Evolutionary conservation across 345 rosid genomes (phyloP).

Genomic region (Microcos paniculata): DNA sequence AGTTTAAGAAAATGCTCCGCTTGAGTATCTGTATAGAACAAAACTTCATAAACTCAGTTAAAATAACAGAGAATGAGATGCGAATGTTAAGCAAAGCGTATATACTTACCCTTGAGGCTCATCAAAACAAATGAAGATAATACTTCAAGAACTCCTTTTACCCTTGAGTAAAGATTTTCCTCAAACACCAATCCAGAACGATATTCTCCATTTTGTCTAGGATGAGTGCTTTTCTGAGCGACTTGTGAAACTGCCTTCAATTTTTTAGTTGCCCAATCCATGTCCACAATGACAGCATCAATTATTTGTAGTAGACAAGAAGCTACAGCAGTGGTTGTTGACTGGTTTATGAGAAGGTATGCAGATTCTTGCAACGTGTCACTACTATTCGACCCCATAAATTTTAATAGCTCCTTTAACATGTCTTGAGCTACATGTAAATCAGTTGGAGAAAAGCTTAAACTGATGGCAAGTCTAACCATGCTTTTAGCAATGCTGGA

Average conservation of each 20-base stretch:
- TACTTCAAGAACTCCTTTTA: conserved; percentile 57
- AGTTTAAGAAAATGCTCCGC: conserved; percentile 66
- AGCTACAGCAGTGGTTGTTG: conserved; percentile 44
- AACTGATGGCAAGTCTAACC: conserved; percentile 46
- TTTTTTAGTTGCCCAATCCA: conserved; percentile 72
- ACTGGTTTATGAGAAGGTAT: conserved; percentile 50
- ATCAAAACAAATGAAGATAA: conserved; percentile 68
- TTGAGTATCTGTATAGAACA: conserved; percentile 52
- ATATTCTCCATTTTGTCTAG: conserved; percentile 34
- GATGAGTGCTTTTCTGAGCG: conserved; percentile 35
- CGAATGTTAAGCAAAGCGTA: conserved; percentile 4
- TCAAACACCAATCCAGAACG: conserved; percentile 41
- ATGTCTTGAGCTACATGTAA: conserved; percentile 45
- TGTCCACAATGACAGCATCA: conserved; percentile 49
- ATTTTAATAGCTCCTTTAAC: conserved; percentile 47
- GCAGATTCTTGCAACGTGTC: conserved; percentile 37
- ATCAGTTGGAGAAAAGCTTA: conserved; percentile 60
- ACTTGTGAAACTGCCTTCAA: conserved; percentile 43
- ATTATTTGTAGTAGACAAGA: conserved; percentile 53
- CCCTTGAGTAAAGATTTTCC: conserved; percentile 54
- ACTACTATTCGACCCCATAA: conserved; percentile 34
- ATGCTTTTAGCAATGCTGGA: conserved; percentile 51
- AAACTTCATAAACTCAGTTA: conserved; percentile 18
- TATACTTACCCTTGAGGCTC: conserved; percentile 63
- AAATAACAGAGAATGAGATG: conserved; percentile 8